These are phyloP conservation scores for Casaregolazyma suthepensis DNA, from an alignment of 1,139 yeast species.

Conservation along the genomic window DNA sequence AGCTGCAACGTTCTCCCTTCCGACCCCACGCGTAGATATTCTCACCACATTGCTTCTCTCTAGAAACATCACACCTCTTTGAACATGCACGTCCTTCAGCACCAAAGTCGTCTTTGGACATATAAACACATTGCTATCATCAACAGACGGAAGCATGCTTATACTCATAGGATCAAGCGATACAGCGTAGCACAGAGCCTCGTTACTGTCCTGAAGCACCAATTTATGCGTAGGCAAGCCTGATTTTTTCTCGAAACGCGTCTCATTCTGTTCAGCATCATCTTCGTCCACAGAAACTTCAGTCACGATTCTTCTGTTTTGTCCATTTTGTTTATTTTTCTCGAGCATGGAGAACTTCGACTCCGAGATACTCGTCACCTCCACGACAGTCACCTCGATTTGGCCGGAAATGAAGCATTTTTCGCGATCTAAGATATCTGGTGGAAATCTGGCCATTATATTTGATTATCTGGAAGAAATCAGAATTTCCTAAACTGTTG, in stretches of 20 bases:
- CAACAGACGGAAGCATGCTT: conserved; percentile 1
- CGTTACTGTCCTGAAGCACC: conserved; percentile 22
- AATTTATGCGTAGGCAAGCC: conserved; percentile 17
- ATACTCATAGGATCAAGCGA: conserved; percentile 6
- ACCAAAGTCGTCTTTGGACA: conserved; percentile 18
- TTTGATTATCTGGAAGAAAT: not conserved
- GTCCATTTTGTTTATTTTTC: conserved; percentile 2
- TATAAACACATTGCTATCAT: conserved; percentile 9
- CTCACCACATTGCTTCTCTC: conserved; percentile 4
- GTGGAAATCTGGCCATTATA: not conserved
- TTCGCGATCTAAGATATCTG: not conserved
- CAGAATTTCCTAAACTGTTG: not conserved
- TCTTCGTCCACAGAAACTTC: conserved; percentile 1
- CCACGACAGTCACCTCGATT: conserved; percentile 22
- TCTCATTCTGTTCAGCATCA: not conserved
- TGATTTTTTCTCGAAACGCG: not conserved
- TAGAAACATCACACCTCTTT: conserved; percentile 22
- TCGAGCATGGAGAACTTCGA: conserved; percentile 22
- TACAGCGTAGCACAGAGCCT: conserved; percentile 23
- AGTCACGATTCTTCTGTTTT: conserved; percentile 1
- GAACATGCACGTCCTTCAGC: conserved; percentile 13
- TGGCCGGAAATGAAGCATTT: conserved; percentile 10
- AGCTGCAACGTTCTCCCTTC: not conserved
- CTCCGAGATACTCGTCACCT: conserved; percentile 20
- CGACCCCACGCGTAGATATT: not conserved